Conservation (phyloP, 176 grass and related monocot species). For the Lolium rigidum region DNA sequence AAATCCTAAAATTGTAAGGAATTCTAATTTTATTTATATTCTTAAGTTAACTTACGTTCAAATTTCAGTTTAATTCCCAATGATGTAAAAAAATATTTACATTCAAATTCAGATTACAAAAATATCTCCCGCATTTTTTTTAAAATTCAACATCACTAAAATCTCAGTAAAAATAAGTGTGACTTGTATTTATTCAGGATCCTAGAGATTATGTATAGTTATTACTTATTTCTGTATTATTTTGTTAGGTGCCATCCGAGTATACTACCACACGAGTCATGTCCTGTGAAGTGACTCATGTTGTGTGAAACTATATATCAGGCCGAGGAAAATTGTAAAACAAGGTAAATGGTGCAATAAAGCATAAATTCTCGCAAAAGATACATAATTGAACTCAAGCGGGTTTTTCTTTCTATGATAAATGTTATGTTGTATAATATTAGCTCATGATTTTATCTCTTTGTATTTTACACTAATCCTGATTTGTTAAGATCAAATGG, state of each 20-base stretch:
- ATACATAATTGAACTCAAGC: not conserved
- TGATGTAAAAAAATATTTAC: no score
- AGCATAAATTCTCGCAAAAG: not conserved
- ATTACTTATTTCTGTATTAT: not conserved
- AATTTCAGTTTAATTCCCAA: not conserved
- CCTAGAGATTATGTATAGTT: not conserved
- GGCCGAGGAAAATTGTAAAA: not conserved
- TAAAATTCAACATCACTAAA: no score
- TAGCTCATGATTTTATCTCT: no score
- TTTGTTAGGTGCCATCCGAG: not conserved
- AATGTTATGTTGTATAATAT: not conserved
- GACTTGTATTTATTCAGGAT: not conserved
- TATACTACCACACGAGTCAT: not conserved
- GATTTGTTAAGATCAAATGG: no score
- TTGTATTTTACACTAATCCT: no score
- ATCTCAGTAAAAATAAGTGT: not conserved
- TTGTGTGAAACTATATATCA: not conserved
- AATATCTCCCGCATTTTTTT: no score
- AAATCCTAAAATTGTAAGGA: not conserved
- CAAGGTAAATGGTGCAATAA: not conserved
- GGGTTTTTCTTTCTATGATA: not conserved
- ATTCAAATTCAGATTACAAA: no score
- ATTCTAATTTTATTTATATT: not conserved
- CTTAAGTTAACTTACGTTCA: not conserved
- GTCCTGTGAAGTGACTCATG: not conserved